phyloP scores from a whole-genome alignment of 192 early-diverging fungal genomes.

The Podila horticola region DNA sequence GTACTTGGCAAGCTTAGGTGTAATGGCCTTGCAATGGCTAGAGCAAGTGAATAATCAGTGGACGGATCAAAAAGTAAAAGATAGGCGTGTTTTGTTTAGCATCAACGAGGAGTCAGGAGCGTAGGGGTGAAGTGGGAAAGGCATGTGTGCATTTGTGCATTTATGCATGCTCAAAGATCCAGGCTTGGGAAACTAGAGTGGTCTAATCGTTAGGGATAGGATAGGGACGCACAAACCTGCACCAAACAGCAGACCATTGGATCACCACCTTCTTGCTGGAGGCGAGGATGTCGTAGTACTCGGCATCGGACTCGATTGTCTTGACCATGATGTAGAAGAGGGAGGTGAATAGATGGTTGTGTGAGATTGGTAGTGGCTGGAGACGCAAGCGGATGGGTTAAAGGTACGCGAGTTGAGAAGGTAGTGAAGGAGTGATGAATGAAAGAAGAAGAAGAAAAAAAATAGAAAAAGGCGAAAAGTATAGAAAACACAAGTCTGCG shows the following conservation, averaged over 20 bases:
- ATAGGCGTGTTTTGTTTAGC: background rate
- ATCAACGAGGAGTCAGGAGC: background rate
- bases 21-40: slow-evolving; percentile 15
- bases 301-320: background rate
- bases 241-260: slow-evolving; percentile 4
- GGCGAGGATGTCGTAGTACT: background rate
- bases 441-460: background rate
- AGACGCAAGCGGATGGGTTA: too few species aligned
- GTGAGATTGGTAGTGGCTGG: too few species aligned
- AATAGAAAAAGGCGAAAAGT: background rate
- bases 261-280: slow-evolving; percentile 16
- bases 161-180: background rate
- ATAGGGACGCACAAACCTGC: background rate
- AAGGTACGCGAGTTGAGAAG: background rate
- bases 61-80: background rate
- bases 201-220: background rate
- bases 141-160: too few species aligned
- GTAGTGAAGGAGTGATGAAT: background rate
- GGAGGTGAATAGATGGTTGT: background rate
- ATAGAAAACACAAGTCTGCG: background rate
- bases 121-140: background rate
- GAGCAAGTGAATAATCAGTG: background rate
- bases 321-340: slow-evolving; percentile 1
- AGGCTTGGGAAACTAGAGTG: background rate
- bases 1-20: background rate